Evolutionary conservation across 75 land plant genomes (phyloP), one percentile per base, ranked within the genome.

Genomic region (Larix kaempferi): DNA sequence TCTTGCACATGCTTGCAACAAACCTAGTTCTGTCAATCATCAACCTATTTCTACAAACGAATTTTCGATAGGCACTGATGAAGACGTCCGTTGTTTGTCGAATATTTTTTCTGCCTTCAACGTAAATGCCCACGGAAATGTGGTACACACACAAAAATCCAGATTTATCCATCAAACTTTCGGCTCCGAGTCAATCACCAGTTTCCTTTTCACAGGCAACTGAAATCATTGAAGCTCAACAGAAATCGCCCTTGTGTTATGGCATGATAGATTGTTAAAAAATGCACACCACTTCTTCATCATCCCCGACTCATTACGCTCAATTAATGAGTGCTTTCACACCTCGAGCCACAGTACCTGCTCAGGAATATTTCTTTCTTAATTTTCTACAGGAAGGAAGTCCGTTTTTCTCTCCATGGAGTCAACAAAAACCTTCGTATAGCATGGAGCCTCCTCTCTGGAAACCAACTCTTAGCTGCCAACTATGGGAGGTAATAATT

Each of bases 101-200:
- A 55, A 73, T 73, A 55, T 73, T 73, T 55, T 73, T 41, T 73
- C 75, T 4, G 74, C 6, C 56, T 73, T 73, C 57, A 55, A 73
- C 26, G 74, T 73, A 13, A 73, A 52, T 73, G 49, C 22, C 13
- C 52, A 69, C 41, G 72, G 49, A 12, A 37, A n/a, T 0, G 72
- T 41, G 11, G 13, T n/a, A 15, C 3, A 69, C 49, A 10, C 21
- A 12, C 52, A 21, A 22, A 35, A 39, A 69, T 69, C 23, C 23
- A 69, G 39, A 69, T 69, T 8, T 44, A 33, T 35, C 3, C 19
- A 23, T 10, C 13, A 27, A 39, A 11, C n/a, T 22, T 21, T 26
- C 27, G 11, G 37, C 12, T n/a, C 11, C 2, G 12, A 41, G 41
- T 39, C 72, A 41, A 69, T 12, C 54, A 7, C 4, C 23, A 69